Percentiles rank a stretch among this genome's conserved stretches.
Conservation (phyloP, 768 basidiomycete species). For the Coprinopsis cinerea region DNA sequence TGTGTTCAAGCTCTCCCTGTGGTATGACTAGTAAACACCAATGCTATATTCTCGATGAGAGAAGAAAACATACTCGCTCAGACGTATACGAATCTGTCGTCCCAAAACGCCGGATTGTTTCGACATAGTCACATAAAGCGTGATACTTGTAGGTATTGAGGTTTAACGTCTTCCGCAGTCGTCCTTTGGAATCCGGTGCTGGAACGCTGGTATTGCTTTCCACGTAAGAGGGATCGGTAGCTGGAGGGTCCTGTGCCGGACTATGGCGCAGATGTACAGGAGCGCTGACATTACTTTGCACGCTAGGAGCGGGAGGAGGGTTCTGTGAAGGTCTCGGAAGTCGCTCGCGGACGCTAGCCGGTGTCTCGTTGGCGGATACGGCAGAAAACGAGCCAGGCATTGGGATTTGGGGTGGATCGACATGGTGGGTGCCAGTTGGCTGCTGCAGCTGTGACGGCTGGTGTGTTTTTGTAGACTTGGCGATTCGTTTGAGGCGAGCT, state of each 20-base stretch:
- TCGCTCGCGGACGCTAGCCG: too few relatives aligned
- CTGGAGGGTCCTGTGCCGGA: too few relatives aligned
- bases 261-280: too few relatives aligned
- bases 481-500: constrained; percentile 4
- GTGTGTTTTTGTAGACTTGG: background rate
- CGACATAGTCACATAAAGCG: constrained; percentile 20
- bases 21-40: background rate
- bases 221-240: background rate
- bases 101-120: background rate
- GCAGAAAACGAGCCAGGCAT: too few relatives aligned
- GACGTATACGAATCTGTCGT: background rate
- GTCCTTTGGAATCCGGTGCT: background rate
- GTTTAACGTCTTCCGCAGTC: constrained; percentile 12
- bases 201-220: background rate
- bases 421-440: background rate
- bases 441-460: background rate
- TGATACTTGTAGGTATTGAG: constrained; percentile 20
- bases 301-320: too few relatives aligned
- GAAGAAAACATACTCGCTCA: background rate
- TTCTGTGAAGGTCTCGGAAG: too few relatives aligned
- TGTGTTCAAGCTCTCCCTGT: background rate
- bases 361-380: too few relatives aligned
- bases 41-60: background rate
- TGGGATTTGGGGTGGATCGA: too few relatives aligned
- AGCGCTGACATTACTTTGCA: too few relatives aligned